Conservation (phyloP, 257 asterid species). For the Solanum chmielewskii region DNA sequence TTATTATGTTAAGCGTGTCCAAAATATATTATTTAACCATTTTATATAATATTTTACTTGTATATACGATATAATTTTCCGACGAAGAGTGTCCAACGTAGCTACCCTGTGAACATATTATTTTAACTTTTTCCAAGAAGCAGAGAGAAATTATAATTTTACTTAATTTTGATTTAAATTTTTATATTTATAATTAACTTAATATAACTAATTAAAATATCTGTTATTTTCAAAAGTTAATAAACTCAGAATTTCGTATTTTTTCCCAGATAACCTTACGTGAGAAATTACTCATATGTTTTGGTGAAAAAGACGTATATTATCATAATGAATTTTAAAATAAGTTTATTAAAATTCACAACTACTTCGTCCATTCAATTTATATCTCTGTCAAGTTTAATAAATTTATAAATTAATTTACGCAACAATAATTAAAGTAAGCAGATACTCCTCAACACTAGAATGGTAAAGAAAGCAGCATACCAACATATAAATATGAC, state of each 20-base stretch:
- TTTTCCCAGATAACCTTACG: neutral
- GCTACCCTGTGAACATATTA: too few relatives aligned
- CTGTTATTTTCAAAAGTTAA: neutral
- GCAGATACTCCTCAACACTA: neutral
- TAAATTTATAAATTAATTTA: neutral
- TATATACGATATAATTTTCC: too few relatives aligned
- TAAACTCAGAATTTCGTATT: neutral
- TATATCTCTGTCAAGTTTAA: neutral
- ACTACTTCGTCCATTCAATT: neutral
- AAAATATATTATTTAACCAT: too few relatives aligned
- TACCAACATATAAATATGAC: neutral
- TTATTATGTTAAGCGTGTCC: too few relatives aligned
- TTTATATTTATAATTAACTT: neutral
- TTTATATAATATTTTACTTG: too few relatives aligned
- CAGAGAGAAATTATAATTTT: neutral
- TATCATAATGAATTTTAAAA: neutral
- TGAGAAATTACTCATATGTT: neutral
- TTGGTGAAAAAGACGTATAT: neutral
- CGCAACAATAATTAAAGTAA: neutral
- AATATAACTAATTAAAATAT: too few relatives aligned
- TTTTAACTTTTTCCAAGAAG: neutral
- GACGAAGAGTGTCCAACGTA: too few relatives aligned
- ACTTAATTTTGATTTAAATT: too few relatives aligned
- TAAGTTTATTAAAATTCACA: neutral
- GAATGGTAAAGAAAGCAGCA: neutral